These are phyloP conservation scores for Sphaerulina populicola DNA, from an alignment of 2,329 filamentous ascomycete genomes.

Conservation along the genomic window DNA sequence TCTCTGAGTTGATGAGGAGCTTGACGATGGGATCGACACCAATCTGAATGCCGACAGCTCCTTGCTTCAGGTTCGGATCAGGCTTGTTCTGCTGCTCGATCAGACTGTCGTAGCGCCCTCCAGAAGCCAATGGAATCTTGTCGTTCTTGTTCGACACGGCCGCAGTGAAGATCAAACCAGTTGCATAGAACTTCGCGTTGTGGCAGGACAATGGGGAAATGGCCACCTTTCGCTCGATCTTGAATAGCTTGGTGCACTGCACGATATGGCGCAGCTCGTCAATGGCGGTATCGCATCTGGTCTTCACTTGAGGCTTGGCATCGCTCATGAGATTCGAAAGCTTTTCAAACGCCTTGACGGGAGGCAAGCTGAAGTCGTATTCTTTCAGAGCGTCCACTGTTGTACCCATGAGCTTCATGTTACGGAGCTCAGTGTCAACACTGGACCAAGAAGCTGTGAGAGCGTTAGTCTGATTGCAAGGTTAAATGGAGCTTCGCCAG, in stretches of 20 bases:
- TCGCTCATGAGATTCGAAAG: slow-evolving; percentile 48
- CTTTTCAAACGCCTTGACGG: slow-evolving; percentile 64
- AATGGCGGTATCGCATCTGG: slow-evolving; percentile 36
- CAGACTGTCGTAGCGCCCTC: slow-evolving; percentile 83
- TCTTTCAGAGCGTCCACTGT: slow-evolving; percentile 81
- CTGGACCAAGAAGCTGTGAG: slow-evolving; percentile 56
- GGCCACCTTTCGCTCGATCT: slow-evolving; percentile 68
- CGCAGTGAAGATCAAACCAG: slow-evolving; percentile 83
- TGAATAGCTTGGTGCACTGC: slow-evolving; percentile 66
- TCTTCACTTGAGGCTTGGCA: slow-evolving; percentile 29
- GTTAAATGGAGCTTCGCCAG: neutral
- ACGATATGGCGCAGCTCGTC: slow-evolving; percentile 70
- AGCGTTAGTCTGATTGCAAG: neutral
- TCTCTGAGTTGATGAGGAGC: slow-evolving; percentile 3
- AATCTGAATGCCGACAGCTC: slow-evolving; percentile 82
- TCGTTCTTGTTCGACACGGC: slow-evolving; percentile 72
- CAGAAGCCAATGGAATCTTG: slow-evolving; percentile 63
- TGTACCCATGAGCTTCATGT: slow-evolving; percentile 75
- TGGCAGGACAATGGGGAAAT: slow-evolving; percentile 77
- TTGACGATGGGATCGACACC: slow-evolving; percentile 73
- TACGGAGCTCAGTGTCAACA: slow-evolving; percentile 71
- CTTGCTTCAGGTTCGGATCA: slow-evolving; percentile 45
- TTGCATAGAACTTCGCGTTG: slow-evolving; percentile 83
- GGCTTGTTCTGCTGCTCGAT: slow-evolving; percentile 70
- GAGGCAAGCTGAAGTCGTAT: slow-evolving; percentile 79